Conservation (phyloP, 2,329 filamentous ascomycete species). For the Aspergillus ruber region DNA sequence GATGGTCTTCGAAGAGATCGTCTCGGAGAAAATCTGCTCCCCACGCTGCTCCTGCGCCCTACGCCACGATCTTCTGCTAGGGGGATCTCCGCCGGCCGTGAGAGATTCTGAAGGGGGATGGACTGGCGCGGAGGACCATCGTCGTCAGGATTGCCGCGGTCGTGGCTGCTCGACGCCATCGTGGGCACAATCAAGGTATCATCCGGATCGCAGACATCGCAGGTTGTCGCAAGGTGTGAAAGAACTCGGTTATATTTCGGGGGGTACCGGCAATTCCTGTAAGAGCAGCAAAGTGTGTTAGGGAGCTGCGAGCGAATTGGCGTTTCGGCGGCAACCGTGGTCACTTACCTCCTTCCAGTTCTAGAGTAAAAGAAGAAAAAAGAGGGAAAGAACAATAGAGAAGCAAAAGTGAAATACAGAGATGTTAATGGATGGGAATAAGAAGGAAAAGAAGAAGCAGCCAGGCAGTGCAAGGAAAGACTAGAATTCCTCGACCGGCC, state of each 20-base stretch:
- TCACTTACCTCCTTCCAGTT: too few relatives aligned
- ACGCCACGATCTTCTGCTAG: conserved; percentile 23
- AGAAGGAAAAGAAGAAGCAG: too few relatives aligned
- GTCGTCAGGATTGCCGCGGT: conserved; percentile 22
- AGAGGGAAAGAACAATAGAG: too few relatives aligned
- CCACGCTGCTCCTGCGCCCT: conserved; percentile 25
- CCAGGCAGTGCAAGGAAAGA: too few relatives aligned
- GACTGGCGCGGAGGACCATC: conserved; percentile 38
- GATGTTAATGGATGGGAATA: too few relatives aligned
- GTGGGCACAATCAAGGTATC: conserved; percentile 27
- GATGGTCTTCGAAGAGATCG: conserved; percentile 35
- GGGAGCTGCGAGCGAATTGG: background rate
- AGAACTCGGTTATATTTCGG: background rate
- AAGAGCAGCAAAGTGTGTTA: background rate
- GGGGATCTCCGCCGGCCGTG: conserved; percentile 29
- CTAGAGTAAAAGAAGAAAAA: too few relatives aligned
- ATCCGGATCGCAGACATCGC: conserved; percentile 35
- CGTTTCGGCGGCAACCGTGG: too few relatives aligned
- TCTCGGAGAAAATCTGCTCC: conserved; percentile 40
- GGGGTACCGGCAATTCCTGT: background rate
- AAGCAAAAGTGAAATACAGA: too few relatives aligned
- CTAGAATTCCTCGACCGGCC: too few relatives aligned
- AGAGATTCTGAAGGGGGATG: conserved; percentile 66
- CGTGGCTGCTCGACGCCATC: conserved; percentile 36
- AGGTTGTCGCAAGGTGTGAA: conserved; percentile 5